Evolutionary conservation across 768 basidiomycete species (phyloP).

Genomic region (Megacollybia marginata): DNA sequence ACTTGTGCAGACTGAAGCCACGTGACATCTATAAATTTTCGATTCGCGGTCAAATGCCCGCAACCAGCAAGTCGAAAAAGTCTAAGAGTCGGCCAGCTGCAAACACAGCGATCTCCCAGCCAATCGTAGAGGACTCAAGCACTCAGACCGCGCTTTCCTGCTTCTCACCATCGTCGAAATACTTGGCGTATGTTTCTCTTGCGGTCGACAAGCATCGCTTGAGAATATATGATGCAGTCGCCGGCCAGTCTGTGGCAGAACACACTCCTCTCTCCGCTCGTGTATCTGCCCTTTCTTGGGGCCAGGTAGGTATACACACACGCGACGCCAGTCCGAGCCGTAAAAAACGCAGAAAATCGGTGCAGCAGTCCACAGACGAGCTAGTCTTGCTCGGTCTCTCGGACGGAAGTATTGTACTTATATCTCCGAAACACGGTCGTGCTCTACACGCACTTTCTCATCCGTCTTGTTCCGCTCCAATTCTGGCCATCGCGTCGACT

Average conservation of each 20-base stretch:
- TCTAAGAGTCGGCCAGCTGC: constrained; percentile 43
- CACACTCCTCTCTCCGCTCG: constrained; percentile 47
- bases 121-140: constrained; percentile 40
- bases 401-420: constrained; percentile 50
- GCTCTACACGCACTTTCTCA: constrained; percentile 49
- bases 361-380: constrained; percentile 18
- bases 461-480: constrained; percentile 43
- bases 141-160: constrained; percentile 38
- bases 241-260: constrained; percentile 51
- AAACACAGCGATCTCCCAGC: constrained; percentile 50
- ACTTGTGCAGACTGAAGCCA: no score
- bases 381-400: constrained; percentile 54
- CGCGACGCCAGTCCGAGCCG: constrained; percentile 33
- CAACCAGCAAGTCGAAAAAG: constrained; percentile 27
- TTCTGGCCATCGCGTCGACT: constrained; percentile 39
- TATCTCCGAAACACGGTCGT: constrained; percentile 54
- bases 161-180: constrained; percentile 49
- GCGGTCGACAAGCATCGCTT: constrained; percentile 68
- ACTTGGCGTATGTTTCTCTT: constrained; percentile 57
- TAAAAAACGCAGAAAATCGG: constrained; percentile 41
- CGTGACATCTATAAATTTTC: no score
- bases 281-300: constrained; percentile 51
- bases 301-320: constrained; percentile 24
- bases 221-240: constrained; percentile 52
- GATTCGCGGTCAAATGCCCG: no score